These are phyloP conservation scores for Tephrocybe sp. DNA, from an alignment of 768 basidiomycete species.

Conservation along the genomic window DNA sequence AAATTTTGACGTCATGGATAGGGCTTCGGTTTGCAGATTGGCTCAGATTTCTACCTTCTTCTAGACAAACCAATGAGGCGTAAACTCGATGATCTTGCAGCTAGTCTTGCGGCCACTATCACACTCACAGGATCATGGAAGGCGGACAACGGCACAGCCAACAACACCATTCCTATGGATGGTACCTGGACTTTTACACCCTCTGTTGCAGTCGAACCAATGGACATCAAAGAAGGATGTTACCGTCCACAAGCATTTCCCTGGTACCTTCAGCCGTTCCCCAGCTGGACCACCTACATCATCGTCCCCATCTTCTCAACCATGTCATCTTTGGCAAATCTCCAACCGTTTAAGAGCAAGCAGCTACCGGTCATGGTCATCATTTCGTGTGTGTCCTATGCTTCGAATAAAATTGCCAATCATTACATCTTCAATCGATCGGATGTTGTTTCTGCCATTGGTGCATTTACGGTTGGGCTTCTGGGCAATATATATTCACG, in stretches of 20 bases:
- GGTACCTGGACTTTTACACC: conserved; percentile 71
- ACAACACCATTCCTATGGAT: conserved; percentile 41
- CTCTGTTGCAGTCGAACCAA: conserved; percentile 38
- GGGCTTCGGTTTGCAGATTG: conserved; percentile 84
- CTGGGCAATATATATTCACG: conserved; percentile 81
- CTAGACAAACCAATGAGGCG: conserved; percentile 58
- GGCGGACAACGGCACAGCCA: conserved; percentile 50
- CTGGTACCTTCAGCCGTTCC: conserved; percentile 84
- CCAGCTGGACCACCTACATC: conserved; percentile 71
- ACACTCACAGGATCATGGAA: conserved; percentile 65
- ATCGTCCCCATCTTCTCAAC: conserved; percentile 76
- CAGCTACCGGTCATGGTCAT: conserved; percentile 81
- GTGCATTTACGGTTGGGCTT: conserved; percentile 77
- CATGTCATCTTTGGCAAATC: conserved; percentile 70
- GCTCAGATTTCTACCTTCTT: conserved; percentile 75
- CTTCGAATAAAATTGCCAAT: conserved; percentile 79
- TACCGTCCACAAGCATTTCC: conserved; percentile 60
- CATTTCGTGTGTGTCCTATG: conserved; percentile 78
- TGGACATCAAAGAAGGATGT: conserved; percentile 63
- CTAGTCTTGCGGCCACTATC: conserved; percentile 44
- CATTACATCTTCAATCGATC: conserved; percentile 84
- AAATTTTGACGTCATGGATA: conserved; percentile 13
- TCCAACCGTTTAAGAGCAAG: conserved; percentile 70
- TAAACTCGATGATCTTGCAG: conserved; percentile 51
- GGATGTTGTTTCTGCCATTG: conserved; percentile 82